Evolutionary conservation across 805 yeast species (phyloP).

Genomic region (Starmerella bombi): DNA sequence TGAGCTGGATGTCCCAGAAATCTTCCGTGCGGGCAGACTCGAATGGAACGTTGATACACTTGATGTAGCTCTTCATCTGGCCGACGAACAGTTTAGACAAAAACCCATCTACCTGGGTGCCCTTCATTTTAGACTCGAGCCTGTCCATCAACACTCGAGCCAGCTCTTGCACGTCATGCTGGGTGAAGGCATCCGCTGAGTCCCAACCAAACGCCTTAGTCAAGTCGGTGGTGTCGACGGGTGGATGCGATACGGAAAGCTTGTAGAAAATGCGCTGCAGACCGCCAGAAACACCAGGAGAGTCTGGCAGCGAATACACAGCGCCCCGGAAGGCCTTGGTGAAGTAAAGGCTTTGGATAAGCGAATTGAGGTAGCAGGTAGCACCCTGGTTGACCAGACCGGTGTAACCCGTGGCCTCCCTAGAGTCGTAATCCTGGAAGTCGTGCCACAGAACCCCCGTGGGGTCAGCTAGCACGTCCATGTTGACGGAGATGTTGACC

Average conservation of each 20-base stretch:
- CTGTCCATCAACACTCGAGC: conserved; percentile 92
- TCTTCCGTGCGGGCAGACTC: conserved; percentile 88
- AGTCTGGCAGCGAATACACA: conserved; percentile 76
- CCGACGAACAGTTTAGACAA: conserved; percentile 83
- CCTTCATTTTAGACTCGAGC: conserved; percentile 81
- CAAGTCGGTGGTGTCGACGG: conserved; percentile 74
- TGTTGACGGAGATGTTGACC: conserved; percentile 62
- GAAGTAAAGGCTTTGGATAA: conserved; percentile 78
- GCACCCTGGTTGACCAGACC: conserved; percentile 97
- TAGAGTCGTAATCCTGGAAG: conserved; percentile 65
- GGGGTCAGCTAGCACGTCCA: conserved; percentile 67
- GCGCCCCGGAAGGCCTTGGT: conserved; percentile 70
- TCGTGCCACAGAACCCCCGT: conserved; percentile 94
- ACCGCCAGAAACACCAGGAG: conserved; percentile 60
- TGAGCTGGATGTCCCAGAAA: conserved; percentile 95
- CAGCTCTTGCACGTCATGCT: conserved; percentile 95
- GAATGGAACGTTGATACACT: conserved; percentile 84
- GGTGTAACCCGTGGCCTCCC: conserved; percentile 74
- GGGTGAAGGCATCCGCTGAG: conserved; percentile 85
- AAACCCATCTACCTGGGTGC: conserved; percentile 62
- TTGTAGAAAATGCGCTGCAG: conserved; percentile 78
- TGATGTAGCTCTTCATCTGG: conserved; percentile 86
- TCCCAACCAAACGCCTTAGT: conserved; percentile 97
- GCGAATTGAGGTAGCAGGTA: conserved; percentile 88
- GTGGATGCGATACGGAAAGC: conserved; percentile 55